Conservation (phyloP, 345 rosid genomes). For the Citrus sp. region DNA sequence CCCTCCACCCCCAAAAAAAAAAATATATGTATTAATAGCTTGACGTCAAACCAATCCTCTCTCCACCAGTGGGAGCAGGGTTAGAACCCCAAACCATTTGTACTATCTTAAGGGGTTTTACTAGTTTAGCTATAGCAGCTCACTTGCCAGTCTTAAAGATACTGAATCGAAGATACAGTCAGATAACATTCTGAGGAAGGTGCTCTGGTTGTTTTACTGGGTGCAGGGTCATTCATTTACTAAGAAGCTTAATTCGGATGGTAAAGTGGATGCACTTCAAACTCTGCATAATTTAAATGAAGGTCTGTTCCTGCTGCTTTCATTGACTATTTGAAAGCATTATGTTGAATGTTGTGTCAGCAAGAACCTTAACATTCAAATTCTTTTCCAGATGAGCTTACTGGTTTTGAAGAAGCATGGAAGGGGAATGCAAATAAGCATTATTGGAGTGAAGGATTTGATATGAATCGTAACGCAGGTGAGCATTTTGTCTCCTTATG, state of each 20-base stretch:
- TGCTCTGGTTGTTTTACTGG: background rate
- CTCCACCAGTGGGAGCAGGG: background rate
- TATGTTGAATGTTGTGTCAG: background rate
- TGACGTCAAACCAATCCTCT: background rate
- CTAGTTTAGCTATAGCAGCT: too few species aligned
- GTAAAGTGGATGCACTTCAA: constrained; percentile 74
- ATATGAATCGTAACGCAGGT: constrained; percentile 27
- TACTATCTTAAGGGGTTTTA: too few species aligned
- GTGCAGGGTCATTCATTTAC: constrained; percentile 74
- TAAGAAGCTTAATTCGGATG: constrained; percentile 66
- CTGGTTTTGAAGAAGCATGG: constrained; percentile 67
- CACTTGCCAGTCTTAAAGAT: background rate
- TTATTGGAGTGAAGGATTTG: constrained; percentile 24
- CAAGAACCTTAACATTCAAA: background rate
- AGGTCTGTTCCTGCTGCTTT: constrained; percentile 36
- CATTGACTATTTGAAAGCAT: background rate
- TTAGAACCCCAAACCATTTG: background rate
- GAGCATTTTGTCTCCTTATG: constrained; percentile 6
- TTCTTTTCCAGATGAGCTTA: constrained; percentile 49
- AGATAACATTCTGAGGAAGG: background rate
- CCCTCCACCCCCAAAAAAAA: too few species aligned
- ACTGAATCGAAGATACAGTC: background rate
- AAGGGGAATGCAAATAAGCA: constrained; percentile 37
- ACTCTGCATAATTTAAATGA: constrained; percentile 70
- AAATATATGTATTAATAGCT: too few species aligned